Base-by-base conservation (phyloP, 169 alveolate species). In the Cyclospora cayetanensis region DNA sequence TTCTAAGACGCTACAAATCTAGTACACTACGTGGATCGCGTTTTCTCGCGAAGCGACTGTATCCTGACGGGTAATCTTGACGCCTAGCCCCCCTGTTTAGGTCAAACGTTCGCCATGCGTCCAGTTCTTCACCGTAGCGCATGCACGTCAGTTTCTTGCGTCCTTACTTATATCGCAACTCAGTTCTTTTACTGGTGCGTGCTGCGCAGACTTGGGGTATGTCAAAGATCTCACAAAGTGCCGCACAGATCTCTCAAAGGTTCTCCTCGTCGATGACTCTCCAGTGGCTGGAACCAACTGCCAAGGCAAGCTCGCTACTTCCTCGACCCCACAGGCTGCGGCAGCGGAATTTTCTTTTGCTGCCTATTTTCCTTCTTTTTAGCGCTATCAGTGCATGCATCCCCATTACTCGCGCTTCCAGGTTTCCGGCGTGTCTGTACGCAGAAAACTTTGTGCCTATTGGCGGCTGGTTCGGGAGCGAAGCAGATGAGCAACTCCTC, bases 381-480 rank as follows among this genome's bases (percentile, higher is more conserved):
- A n/a, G n/a, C n/a, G n/a, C n/a, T n/a, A n/a, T n/a, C n/a, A n/a
- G n/a, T n/a, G n/a, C 63, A 50, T 20, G 63, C 25, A 15, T 20
- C 63, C 25, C 80, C 3, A 3, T 43, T 29, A 4, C 12, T 25
- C 42, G 42, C 50, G 80, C 39, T 31, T 34, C 35, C 37, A 29
- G 4, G 27, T 20, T 4, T 35, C 60, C 37, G 42, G 25, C 34
- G 25, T 9, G 35, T 9, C 25, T 12, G 31, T 70, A 15, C 37
- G 4, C 97, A 68, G 92, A 95, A 11, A 95, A 95, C 91, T 74
- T 46, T 43, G 60, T 95, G 27, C 96, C 94, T 18, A 95, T 95
- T 0, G 95, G 94, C 85, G 95, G 94, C 89, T 95, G 97, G 97
- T 94, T 70, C 63, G 97, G 97, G 2, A 95, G 87, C 65, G 83